Evolutionary conservation across 2,329 filamentous ascomycete genomes (phyloP).

Genomic region (Fusarium sublunatum): DNA sequence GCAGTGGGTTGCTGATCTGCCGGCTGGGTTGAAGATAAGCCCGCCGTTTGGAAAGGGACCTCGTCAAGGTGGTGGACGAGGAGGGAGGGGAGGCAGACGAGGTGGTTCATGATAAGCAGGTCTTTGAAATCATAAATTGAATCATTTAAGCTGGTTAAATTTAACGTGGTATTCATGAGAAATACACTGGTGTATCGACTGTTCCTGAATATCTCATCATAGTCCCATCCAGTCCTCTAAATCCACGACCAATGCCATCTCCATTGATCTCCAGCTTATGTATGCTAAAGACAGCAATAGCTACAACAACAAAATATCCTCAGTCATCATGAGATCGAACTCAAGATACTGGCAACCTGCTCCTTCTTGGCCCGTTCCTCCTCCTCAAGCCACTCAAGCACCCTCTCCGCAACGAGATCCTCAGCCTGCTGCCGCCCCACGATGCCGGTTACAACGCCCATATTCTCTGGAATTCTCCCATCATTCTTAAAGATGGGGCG

Average conservation of each 20-base stretch:
- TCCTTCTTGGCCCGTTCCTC: slow-evolving; percentile 31
- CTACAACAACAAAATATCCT: not conserved
- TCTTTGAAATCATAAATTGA: not conserved
- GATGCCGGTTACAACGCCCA: slow-evolving; percentile 51
- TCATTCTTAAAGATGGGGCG: slow-evolving; percentile 50
- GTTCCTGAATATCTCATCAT: not conserved
- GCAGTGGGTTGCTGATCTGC: slow-evolving; percentile 73
- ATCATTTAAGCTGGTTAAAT: not conserved
- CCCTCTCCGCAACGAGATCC: slow-evolving; percentile 53
- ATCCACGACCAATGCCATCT: not conserved
- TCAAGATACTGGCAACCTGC: not conserved
- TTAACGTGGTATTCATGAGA: not conserved
- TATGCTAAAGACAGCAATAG: not conserved
- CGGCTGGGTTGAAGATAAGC: slow-evolving; percentile 64
- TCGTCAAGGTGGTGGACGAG: slow-evolving; percentile 55
- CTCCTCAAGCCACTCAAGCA: slow-evolving; percentile 53
- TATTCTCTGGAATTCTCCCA: slow-evolving; percentile 45
- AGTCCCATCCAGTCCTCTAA: not conserved
- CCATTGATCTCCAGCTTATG: not conserved
- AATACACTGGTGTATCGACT: not conserved
- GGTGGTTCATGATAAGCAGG: slow-evolving; percentile 19
- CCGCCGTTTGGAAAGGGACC: slow-evolving; percentile 62
- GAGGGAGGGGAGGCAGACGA: slow-evolving; percentile 44
- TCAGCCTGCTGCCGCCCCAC: slow-evolving; percentile 52
- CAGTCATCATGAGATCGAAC: not conserved